Conservation (phyloP, 441 rosid species). For the Rhodomyrtus psidioides region DNA sequence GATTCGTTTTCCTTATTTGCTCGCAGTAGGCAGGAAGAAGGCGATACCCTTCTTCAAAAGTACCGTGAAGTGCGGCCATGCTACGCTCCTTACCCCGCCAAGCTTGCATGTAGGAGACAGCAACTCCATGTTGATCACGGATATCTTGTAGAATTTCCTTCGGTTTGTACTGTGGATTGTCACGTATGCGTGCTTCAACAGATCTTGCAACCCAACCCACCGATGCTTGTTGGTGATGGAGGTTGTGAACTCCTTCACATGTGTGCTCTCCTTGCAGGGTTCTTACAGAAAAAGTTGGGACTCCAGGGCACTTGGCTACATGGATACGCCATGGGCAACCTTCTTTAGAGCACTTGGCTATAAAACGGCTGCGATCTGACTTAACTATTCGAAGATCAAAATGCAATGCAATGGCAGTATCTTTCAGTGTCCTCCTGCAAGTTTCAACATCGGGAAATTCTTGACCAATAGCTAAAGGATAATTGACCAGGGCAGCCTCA, state of each 20-base stretch:
- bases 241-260: constrained; percentile 85
- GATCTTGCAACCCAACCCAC: constrained; percentile 99
- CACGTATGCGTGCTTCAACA: constrained; percentile 80
- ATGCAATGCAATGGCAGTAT: constrained; percentile 83
- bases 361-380: constrained; percentile 93
- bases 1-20: constrained; percentile 71
- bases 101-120: constrained; percentile 97
- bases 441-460: constrained; percentile 96
- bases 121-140: constrained; percentile 90
- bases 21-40: constrained; percentile 86
- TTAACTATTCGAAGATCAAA: constrained; percentile 93
- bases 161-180: constrained; percentile 93
- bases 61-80: constrained; percentile 98
- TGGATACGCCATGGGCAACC: constrained; percentile 99
- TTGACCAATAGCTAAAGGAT: constrained; percentile 61
- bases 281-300: constrained; percentile 72
- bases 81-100: constrained; percentile 99
- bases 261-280: constrained; percentile 87
- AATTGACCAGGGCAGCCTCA: constrained; percentile 3
- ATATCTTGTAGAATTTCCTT: constrained; percentile 91
- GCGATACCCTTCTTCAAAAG: constrained; percentile 88
- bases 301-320: constrained; percentile 92
- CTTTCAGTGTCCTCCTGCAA: constrained; percentile 87
- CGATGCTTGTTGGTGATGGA: constrained; percentile 95
- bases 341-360: constrained; percentile 96